phyloP scores from a whole-genome alignment of 2,329 filamentous ascomycete species.

The Aphanocladium album region DNA sequence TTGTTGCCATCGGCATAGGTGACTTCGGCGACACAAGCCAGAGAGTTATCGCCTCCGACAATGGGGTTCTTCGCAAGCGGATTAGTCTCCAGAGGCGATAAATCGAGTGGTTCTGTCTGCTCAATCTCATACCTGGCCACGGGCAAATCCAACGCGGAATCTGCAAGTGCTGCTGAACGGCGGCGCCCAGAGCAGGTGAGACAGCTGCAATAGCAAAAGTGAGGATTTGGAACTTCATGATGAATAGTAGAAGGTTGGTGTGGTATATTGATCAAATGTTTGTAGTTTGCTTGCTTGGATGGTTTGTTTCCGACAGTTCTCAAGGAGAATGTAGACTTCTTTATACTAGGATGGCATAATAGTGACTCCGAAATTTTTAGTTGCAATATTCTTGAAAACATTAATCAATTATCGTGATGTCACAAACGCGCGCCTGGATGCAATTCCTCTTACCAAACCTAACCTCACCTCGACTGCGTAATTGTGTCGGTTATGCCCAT shows the following conservation, averaged over 20 bases:
- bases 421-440: not conserved
- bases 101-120: too few species aligned
- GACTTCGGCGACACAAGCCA: not conserved
- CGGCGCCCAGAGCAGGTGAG: not conserved
- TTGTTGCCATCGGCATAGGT: constrained; percentile 5
- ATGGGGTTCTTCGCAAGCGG: constrained; percentile 9
- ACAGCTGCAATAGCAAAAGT: not conserved
- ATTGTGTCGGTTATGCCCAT: not conserved
- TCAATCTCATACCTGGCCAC: not conserved
- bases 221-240: not conserved
- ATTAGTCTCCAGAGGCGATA: too few species aligned
- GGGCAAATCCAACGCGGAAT: constrained; percentile 2
- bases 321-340: too few species aligned
- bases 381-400: not conserved
- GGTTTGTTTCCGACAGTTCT: not conserved
- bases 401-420: not conserved
- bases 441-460: not conserved
- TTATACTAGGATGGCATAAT: not conserved
- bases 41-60: constrained; percentile 5
- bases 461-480: not conserved
- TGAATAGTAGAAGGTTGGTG: not conserved
- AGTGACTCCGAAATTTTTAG: not conserved
- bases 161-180: not conserved
- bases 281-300: not conserved
- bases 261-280: not conserved